Conservation (phyloP, 78 protist genomes). For the Blattamonas nauphoetae region DNA sequence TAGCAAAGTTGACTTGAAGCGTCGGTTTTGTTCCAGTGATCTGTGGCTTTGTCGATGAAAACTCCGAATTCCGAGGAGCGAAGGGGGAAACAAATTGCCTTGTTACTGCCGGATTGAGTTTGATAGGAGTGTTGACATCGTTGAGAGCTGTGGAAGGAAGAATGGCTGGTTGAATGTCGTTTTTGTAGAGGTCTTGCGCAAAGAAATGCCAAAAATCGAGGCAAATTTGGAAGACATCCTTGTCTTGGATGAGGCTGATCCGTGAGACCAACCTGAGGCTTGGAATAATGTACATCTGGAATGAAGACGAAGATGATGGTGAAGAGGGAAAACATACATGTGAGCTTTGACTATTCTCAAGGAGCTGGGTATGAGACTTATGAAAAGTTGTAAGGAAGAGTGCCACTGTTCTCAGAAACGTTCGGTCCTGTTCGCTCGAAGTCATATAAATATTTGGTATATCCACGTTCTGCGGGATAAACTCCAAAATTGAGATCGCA, state of each 20-base stretch:
- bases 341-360: background rate
- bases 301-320: background rate
- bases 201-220: constrained; percentile 85
- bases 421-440: too few species aligned
- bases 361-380: background rate
- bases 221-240: constrained; percentile 84
- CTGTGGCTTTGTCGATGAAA: too few species aligned
- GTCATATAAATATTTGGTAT: too few species aligned
- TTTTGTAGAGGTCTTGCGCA: constrained; percentile 20
- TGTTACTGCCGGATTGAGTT: background rate
- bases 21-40: too few species aligned
- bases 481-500: background rate
- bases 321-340: background rate
- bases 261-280: constrained; percentile 49
- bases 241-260: constrained; percentile 71
- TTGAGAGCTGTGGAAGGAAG: too few species aligned
- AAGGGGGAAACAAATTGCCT: background rate
- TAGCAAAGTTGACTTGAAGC: too few species aligned
- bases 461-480: background rate
- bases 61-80: background rate
- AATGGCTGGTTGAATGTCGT: background rate
- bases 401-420: too few species aligned
- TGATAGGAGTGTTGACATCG: background rate
- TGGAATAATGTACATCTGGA: background rate
- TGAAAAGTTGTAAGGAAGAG: background rate